Base-by-base conservation (phyloP, 2,329 filamentous ascomycete genomes). In the Madurella fahalii region DNA sequence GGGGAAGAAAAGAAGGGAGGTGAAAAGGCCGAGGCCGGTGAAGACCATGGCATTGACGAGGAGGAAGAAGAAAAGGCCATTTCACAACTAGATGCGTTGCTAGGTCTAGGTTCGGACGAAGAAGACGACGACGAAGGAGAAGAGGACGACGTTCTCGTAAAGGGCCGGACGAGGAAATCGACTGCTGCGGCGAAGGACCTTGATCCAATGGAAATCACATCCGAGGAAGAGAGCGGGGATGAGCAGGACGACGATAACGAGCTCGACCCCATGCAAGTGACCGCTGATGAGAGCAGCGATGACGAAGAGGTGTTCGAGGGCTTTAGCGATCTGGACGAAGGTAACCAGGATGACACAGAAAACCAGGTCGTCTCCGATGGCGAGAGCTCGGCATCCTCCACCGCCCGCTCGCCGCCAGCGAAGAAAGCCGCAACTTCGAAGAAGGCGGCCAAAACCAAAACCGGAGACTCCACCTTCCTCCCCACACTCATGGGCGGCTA, bases 401-500 rank as follows among this genome's bases (percentile, higher is more conserved):
- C 40, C 12, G 40, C 39, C 16, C 45, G 50, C 18, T 41, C 55
- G 9, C 53, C 61, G 2, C 58, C 58, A 7, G 18, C 47, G n/a
- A 58, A 61, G 30, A 62, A 60, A 34, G 7, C 51, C 34, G 41
- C 59, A 30, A 47, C 50, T 31, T 59, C 61, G n/a, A 56, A 61
- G 17, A 68, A 64, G 34, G 46, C 53, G 9, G 40, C 40, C 13
- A 55, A 60, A 47, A 49, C 53, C 56, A 53, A 59, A 41, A 30
- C 59, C 1, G 58, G 53, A 67, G 71, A 71, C 52, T 82, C 87
- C 0, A 81, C 81, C 0, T 90, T 91, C 67, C 73, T 94, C 2
- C 89, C 89, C 0, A 84, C 85, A 1, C 79, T 94, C 15, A 89
- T 90, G 79, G 86, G 84, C 17, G 87, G 87, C 53, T 95, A 93